Conservation (phyloP, 345 rosid species). For the Camelina neglecta region DNA sequence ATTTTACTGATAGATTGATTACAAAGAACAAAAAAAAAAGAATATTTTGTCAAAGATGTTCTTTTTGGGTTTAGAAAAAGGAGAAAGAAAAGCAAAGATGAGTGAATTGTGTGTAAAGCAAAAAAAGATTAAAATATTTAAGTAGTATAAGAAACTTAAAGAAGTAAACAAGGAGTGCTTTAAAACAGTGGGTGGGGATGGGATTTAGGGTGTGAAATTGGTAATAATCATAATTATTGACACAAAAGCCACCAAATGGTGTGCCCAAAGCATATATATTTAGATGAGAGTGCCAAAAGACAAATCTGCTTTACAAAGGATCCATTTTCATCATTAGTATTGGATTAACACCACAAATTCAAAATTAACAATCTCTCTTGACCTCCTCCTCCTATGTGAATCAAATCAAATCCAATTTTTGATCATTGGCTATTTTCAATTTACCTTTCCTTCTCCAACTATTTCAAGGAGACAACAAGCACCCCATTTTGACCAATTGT, state of each 20-base stretch:
- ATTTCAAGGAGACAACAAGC: conserved; percentile 38
- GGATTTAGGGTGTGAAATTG: conserved; percentile 42
- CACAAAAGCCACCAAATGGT: conserved; percentile 43
- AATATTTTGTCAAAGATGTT: conserved; percentile 29
- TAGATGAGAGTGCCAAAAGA: conserved; percentile 44
- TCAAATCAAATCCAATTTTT: conserved; percentile 35
- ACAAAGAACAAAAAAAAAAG: not conserved
- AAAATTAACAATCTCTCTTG: conserved; percentile 5
- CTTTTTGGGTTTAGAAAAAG: conserved; percentile 24
- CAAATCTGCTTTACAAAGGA: conserved; percentile 43
- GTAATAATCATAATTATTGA: conserved; percentile 44
- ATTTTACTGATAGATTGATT: conserved; percentile 29
- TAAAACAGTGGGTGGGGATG: conserved; percentile 43
- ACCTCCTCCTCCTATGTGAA: conserved; percentile 20
- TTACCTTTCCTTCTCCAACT: conserved; percentile 17
- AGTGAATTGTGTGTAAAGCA: conserved; percentile 44
- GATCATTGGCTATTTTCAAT: conserved; percentile 24
- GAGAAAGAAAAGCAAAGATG: conserved; percentile 38
- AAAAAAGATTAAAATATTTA: conserved; percentile 35
- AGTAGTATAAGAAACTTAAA: conserved; percentile 34
- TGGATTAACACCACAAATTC: conserved; percentile 37
- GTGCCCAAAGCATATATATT: conserved; percentile 43
- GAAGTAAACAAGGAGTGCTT: conserved; percentile 40
- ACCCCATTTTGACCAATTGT: conserved; percentile 6
- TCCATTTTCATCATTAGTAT: conserved; percentile 42